A percentile compares a stretch with the other conserved stretches of the same genome.
Conservation (phyloP, 306 rosid genomes). For the Cicer arietinum region DNA sequence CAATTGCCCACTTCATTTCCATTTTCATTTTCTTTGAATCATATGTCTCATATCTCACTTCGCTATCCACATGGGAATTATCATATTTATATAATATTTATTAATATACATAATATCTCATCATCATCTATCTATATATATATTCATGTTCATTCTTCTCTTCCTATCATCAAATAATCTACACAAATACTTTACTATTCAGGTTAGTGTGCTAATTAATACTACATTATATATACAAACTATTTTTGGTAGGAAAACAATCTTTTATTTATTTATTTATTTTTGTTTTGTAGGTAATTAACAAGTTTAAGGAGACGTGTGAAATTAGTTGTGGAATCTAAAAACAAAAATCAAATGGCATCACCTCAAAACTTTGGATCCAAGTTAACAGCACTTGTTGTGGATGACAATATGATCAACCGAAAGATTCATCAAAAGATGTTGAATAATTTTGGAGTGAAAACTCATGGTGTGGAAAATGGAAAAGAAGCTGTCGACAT, state of each 20-base stretch:
- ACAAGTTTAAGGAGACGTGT: conserved; percentile 5
- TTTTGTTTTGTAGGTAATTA: neutral
- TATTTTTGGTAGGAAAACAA: neutral
- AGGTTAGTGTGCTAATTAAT: conserved; percentile 48
- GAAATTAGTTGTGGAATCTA: conserved; percentile 21
- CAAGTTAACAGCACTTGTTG: conserved; percentile 68
- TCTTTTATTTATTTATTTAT: neutral
- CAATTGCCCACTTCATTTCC: conserved; percentile 18
- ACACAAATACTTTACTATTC: conserved; percentile 31
- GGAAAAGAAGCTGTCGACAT: conserved; percentile 84
- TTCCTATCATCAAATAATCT: conserved; percentile 22
- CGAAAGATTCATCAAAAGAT: conserved; percentile 58
- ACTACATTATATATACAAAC: neutral
- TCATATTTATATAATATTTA: neutral
- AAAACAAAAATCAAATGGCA: conserved; percentile 25
- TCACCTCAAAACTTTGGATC: neutral
- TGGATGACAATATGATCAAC: conserved; percentile 62
- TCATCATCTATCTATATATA: neutral
- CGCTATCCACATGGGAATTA: conserved; percentile 19
- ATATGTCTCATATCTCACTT: conserved; percentile 1
- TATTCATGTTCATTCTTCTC: conserved; percentile 22
- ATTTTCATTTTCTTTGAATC: conserved; percentile 10
- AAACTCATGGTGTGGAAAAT: conserved; percentile 57
- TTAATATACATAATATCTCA: neutral
- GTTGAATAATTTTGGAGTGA: conserved; percentile 60